Evolutionary conservation across 352 stramenopile genomes (phyloP), one percentile per base, ranked within the genome.

Genomic region (Pythium pyrilobum): DNA sequence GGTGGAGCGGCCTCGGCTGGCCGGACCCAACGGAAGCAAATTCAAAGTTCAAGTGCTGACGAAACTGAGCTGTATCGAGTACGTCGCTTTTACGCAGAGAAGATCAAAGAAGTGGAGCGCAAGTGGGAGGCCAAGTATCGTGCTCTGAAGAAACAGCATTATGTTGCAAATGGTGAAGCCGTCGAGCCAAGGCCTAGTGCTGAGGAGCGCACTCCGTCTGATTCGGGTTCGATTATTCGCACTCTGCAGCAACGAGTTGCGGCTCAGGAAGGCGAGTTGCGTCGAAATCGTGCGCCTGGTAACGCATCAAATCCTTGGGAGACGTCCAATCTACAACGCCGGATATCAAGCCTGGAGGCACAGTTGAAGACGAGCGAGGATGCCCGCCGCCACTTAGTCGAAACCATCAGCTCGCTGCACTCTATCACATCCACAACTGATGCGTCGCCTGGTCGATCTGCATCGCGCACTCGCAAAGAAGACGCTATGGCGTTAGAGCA

Each of bases 41-140:
- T 33, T 32, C 40, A 70, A 12, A 5, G 31, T 1, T 9, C 44
- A 6, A 28, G 13, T 37, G 51, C 39, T 16, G 52, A 63, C 45
- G 62, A 74, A 4, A 63, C 70, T 23, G 72, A 85, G 34, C 37
- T 82, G 4, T 48, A 69, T 28, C 77, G 78, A 29, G 69, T 92
- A 2, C 77, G 79, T 18, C 64, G 65, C n/a, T 90, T 92, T 27
- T 92, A 89, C 59, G 68, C 65, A 0, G 69, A 81, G 38, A 92
- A 92, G 53, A 77, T 89, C 23, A 85, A 88, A 56, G 79, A 87
- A 39, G 16, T 90, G 11, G 75, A 92, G 62, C 68, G 67, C 31
- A 89, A 85, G 48, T 90, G 77, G 81, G 75, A 85, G 33, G 59
- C 69, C 40, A 89, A 87, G 45, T 84, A 83, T 52, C 69, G 72